Base-by-base conservation (phyloP, 352 stramenopile genomes). In the Aphanomyces euteiches region DNA sequence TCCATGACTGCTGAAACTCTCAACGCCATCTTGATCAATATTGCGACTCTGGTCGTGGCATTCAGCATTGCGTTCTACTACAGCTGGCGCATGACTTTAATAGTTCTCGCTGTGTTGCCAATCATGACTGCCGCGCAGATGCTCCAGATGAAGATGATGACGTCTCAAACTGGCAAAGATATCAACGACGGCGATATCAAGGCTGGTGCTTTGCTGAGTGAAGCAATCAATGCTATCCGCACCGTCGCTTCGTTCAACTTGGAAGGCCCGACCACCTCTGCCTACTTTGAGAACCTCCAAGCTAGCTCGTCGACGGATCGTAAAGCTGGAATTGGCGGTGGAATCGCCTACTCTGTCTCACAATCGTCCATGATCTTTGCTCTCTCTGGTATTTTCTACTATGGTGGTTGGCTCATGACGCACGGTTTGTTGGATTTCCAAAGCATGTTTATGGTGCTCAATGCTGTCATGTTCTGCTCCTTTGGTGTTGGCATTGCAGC, bases 341-440 rank as follows among this genome's bases (percentile, higher is more conserved):
- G 88, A 15, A 59, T 85, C 28, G 85, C 28, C 28, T 28, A 28
- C 28, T 28, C 28, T 50, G 43, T 92, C 17, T 87, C 79, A 0
- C 83, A 94, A 57, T 73, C 81, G 37, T 72, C 90, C n/a, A 89
- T 85, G 72, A 87, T 94, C 28, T 66, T 79, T 39, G 72, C 78
- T 1, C 74, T 90, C 37, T 83, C 78, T 0, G 76, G 93, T 21
- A 75, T 92, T 34, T 96, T 95, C 60, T 95, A 77, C 74, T 75
- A 84, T 34, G 87, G 79, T n/a, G 79, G 77, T 21, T 77, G 68
- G 17, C 80, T 85, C 72, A 84, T 93, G 13, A 76, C 66, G 12
- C 63, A 83, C 17, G 75, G 72, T 5, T 79, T 77, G 40, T 77
- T 90, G 41, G 79, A 74, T 15, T 93, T 93, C 59, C 69, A 89